A percentile compares a stretch with the other conserved stretches of the same genome.
These are phyloP conservation scores for Cicer yamashitae DNA, from an alignment of 306 rosid species.

Conservation along the genomic window DNA sequence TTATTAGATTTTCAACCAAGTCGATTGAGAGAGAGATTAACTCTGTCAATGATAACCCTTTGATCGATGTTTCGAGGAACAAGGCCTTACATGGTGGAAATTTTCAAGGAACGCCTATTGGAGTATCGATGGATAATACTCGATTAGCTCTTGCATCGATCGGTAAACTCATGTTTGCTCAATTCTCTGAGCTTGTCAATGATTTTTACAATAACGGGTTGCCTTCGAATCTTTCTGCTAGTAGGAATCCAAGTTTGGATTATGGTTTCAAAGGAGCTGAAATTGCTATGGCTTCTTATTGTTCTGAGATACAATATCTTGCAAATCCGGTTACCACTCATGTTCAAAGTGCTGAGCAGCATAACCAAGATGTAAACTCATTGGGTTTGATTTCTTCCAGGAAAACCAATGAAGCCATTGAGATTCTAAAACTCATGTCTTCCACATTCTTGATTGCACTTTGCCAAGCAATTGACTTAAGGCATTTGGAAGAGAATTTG, in stretches of 20 bases:
- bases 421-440: constrained; percentile 61
- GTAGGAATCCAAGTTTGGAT: constrained; percentile 87
- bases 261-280: constrained; percentile 88
- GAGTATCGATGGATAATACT: constrained; percentile 94
- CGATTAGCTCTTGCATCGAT: constrained; percentile 86
- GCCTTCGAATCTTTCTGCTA: constrained; percentile 81
- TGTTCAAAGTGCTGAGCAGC: constrained; percentile 62
- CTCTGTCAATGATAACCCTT: constrained; percentile 88
- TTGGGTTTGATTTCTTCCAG: constrained; percentile 82
- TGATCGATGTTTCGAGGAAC: constrained; percentile 90
- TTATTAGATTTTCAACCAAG: constrained; percentile 77
- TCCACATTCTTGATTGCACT: constrained; percentile 79
- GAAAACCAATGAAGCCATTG: constrained; percentile 78
- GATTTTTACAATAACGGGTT: constrained; percentile 86
- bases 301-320: constrained; percentile 57
- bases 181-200: constrained; percentile 85
- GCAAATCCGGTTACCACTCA: constrained; percentile 58
- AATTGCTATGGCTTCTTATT: constrained; percentile 61
- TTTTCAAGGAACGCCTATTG: constrained; percentile 95
- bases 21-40: constrained; percentile 91
- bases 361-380: constrained; percentile 69
- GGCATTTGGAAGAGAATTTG: constrained; percentile 91
- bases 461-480: constrained; percentile 87
- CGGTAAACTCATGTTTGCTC: constrained; percentile 91
- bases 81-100: constrained; percentile 92